Evolutionary conservation across 2,329 filamentous ascomycete genomes (phyloP), one percentile per base, ranked within the genome.

Genomic region (Microcyclosporella mali): DNA sequence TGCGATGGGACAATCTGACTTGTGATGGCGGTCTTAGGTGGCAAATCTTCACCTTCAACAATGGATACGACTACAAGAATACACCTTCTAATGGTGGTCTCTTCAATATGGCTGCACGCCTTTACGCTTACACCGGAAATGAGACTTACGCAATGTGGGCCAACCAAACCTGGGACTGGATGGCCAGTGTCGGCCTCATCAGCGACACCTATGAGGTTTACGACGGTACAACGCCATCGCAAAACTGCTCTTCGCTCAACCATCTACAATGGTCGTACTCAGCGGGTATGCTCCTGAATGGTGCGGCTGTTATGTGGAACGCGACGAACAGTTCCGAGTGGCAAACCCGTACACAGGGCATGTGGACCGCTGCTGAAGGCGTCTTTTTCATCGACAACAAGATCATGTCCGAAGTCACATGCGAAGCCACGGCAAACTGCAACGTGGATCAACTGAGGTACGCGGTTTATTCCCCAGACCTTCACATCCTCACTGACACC

Each of bases 61-160:
- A 46, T 15, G 51, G 50, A 36, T 73, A 65, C 46, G 58, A 66
- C 37, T 66, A 70, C 53, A 70, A 70, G 55, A 71, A 71, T 52
- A 64, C 66, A 12, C 69, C 72, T 25, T 69, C 69, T 8, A 72
- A 73, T 41, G 70, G 65, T 16, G 66, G 69, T 15, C 67, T 71
- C 51, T 68, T 73, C 51, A 66, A 72, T 44, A 56, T 73, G 6
- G 66, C 64, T 3, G 64, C 70, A 6, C 50, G 60, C 15, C 45
- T 63, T 9, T 58, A 45, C 9, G 51, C 53, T 17, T 64, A 64
- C 43, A 63, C 61, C 2, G 58, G 54, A 29, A 62, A 64, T 38
- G 14, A 47, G 42, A 81, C 75, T 0, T 85, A 84, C 50, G 47
- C 70, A 67, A 74, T 85, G 55, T 85, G 82, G 81, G 75, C 74